A percentile compares a stretch with the other conserved stretches of the same genome.
Evolutionary conservation across 106 monocot genomes (phyloP).

Genomic region (Posidonia australis): DNA sequence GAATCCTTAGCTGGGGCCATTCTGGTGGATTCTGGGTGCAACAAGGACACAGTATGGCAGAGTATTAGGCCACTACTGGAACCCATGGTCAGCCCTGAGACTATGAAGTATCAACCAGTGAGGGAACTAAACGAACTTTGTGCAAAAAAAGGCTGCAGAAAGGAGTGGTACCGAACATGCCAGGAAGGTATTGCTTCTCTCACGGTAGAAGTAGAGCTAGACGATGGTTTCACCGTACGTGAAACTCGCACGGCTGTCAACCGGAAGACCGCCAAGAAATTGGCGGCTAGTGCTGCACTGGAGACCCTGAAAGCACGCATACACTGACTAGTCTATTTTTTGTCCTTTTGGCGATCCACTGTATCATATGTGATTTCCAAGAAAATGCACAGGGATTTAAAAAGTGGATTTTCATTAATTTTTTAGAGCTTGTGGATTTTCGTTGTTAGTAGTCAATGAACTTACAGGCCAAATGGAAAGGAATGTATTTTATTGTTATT

Average conservation of each 20-base stretch:
- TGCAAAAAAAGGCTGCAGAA: conserved; percentile 10
- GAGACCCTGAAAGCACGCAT: conserved; percentile 32
- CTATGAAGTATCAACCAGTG: conserved; percentile 41
- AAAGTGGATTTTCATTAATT: no score
- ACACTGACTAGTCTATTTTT: no score
- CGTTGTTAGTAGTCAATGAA: no score
- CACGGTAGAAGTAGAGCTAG: conserved; percentile 19
- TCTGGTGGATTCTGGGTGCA: conserved; percentile 35
- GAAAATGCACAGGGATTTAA: no score
- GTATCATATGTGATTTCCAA: no score
- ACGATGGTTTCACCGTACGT: not conserved
- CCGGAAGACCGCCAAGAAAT: conserved; percentile 3
- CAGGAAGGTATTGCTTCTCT: conserved; percentile 19
- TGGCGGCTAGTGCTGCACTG: conserved; percentile 17
- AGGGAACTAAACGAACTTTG: conserved; percentile 47
- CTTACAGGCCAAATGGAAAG: no score
- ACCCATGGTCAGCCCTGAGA: conserved; percentile 48
- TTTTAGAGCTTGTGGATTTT: no score
- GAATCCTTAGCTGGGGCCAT: conserved; percentile 64
- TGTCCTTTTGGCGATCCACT: no score
- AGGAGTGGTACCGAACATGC: not conserved
- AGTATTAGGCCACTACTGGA: conserved; percentile 45
- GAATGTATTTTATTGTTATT: no score
- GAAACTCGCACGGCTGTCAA: conserved; percentile 8
- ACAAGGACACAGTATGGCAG: conserved; percentile 44